These are phyloP conservation scores for Eremochloa ophiuroides DNA, from an alignment of 176 grass and related monocot genomes.

Conservation along the genomic window DNA sequence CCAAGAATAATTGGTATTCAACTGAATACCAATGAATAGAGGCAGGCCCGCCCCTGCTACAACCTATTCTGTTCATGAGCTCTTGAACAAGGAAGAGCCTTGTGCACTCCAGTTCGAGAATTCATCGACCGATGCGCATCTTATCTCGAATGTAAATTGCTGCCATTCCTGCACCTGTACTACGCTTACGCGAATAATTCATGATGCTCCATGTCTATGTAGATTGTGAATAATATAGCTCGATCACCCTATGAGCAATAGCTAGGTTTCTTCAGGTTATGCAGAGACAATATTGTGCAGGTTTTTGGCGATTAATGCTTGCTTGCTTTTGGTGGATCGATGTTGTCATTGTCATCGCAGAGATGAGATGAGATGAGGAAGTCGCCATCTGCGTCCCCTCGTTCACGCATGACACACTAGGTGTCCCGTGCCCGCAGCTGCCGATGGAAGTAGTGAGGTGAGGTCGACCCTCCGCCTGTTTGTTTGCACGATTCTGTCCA, in stretches of 20 bases:
- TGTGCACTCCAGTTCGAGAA: neutral
- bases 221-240: too few relatives aligned
- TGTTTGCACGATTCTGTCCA: neutral
- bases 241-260: neutral
- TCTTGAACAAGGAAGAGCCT: neutral
- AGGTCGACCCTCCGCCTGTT: neutral
- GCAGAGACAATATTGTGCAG: neutral
- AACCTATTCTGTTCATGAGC: too few relatives aligned
- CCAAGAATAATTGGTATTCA: too few relatives aligned
- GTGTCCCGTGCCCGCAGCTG: neutral
- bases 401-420: neutral
- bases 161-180: neutral
- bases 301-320: neutral
- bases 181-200: neutral
- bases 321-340: neutral
- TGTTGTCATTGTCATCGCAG: neutral
- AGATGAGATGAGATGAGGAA: neutral
- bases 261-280: neutral
- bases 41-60: too few relatives aligned
- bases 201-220: neutral
- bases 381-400: neutral
- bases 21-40: too few relatives aligned
- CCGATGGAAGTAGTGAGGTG: neutral
- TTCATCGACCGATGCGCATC: neutral
- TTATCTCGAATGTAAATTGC: neutral